A percentile compares a stretch with the other conserved stretches of the same genome.
phyloP scores from a whole-genome alignment of 2,329 filamentous ascomycete species.

The Fusarium kyushuense region DNA sequence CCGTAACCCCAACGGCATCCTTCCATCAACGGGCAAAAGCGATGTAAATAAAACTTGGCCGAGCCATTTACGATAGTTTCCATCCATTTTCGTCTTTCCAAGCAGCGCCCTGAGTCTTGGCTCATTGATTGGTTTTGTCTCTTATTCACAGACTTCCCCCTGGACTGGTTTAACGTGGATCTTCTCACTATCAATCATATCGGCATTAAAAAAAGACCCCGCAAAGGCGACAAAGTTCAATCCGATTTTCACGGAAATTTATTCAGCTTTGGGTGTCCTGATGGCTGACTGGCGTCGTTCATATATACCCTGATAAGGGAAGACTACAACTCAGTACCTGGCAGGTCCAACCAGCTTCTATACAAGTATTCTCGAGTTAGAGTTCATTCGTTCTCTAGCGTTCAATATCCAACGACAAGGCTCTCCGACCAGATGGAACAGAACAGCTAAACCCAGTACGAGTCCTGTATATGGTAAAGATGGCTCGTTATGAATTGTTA shows the following conservation, averaged over 20 bases:
- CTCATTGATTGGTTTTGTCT: not conserved
- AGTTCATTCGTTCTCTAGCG: not conserved
- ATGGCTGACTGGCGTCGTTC: not conserved
- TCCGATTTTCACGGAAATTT: not conserved
- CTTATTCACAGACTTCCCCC: not conserved
- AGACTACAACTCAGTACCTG: not conserved
- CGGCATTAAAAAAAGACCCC: conserved; percentile 11
- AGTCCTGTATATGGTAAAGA: not conserved
- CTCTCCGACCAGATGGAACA: not conserved
- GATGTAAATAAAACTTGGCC: conserved; percentile 6
- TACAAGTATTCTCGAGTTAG: not conserved
- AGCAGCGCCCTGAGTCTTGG: not conserved
- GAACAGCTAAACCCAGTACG: not conserved
- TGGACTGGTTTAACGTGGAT: not conserved
- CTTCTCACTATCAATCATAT: not conserved
- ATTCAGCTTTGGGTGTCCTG: not conserved
- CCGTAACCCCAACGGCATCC: conserved; percentile 37
- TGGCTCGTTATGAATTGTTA: not conserved
- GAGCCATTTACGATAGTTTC: not conserved
- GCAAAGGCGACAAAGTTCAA: conserved; percentile 7
- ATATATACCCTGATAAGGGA: not conserved
- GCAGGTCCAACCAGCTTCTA: not conserved
- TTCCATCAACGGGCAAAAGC: conserved; percentile 21
- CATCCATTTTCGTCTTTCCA: not conserved
- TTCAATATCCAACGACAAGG: not conserved